phyloP scores from a whole-genome alignment of 768 basidiomycete species.

The Podaxis rugospora region DNA sequence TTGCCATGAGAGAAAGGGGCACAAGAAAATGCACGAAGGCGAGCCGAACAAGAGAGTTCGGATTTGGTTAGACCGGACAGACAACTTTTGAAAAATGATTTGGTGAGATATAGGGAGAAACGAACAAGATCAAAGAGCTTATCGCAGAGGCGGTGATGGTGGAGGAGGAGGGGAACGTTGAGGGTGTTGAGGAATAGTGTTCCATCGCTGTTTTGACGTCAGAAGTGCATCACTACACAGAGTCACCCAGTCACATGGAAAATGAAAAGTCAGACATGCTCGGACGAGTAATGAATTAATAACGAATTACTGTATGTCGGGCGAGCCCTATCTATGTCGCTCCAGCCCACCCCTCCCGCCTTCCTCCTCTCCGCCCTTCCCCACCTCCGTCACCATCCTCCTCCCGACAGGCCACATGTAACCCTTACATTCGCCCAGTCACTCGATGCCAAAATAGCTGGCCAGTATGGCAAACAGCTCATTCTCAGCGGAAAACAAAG shows the following conservation, averaged over 20 bases:
- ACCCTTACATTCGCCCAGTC: constrained; percentile 86
- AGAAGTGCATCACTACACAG: constrained; percentile 7
- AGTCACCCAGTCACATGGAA: background rate
- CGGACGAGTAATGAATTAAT: background rate
- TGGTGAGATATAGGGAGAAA: background rate
- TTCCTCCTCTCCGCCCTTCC: constrained; percentile 22
- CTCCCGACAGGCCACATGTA: constrained; percentile 46
- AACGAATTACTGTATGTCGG: background rate
- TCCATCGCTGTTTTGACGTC: constrained; percentile 7
- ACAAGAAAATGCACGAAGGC: background rate
- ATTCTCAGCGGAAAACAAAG: constrained; percentile 81
- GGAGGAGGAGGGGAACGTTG: background rate
- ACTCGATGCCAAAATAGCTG: constrained; percentile 85
- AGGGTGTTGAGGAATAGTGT: background rate
- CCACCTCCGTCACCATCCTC: constrained; percentile 14
- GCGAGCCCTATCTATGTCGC: background rate
- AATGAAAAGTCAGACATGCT: background rate
- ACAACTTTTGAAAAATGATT: background rate
- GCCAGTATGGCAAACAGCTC: constrained; percentile 66
- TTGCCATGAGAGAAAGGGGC: background rate
- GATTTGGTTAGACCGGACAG: background rate
- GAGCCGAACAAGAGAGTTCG: background rate
- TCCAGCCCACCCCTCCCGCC: background rate
- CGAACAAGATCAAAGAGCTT: too few species aligned
- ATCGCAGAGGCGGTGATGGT: too few species aligned